These are phyloP conservation scores for Conticribra guillardii DNA, from an alignment of 108 stramenopile genomes.

Conservation along the genomic window DNA sequence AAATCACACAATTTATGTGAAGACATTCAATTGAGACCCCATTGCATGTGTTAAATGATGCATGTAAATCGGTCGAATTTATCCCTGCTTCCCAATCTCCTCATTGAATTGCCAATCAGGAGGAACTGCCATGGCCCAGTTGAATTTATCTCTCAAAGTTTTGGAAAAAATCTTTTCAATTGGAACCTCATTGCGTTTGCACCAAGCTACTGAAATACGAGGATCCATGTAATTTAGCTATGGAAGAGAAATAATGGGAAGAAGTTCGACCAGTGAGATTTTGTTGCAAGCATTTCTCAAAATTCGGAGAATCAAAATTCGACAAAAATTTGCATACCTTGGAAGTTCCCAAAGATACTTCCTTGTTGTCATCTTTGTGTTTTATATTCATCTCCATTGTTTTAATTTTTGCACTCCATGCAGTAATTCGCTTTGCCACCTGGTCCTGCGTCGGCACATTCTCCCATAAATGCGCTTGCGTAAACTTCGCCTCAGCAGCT, in stretches of 20 bases:
- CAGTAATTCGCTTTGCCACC: slow-evolving; percentile 77
- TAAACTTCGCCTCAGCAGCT: slow-evolving; percentile 66
- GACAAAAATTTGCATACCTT: slow-evolving; percentile 58
- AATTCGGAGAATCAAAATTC: too few relatives aligned
- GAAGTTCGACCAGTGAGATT: too few relatives aligned
- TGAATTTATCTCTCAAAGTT: slow-evolving; percentile 97
- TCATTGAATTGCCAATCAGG: slow-evolving; percentile 95
- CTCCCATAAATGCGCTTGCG: slow-evolving; percentile 92
- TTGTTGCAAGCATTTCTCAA: too few relatives aligned
- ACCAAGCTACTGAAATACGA: slow-evolving; percentile 98
- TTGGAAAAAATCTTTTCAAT: slow-evolving; percentile 97
- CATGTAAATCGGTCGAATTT: too few relatives aligned
- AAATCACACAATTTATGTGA: slow-evolving; percentile 94
- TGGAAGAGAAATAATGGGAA: slow-evolving; percentile 12
- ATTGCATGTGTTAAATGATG: slow-evolving; percentile 95
- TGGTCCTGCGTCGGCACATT: slow-evolving; percentile 84
- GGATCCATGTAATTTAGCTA: slow-evolving; percentile 99
- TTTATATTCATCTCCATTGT: slow-evolving; percentile 94
- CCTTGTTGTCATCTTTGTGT: slow-evolving; percentile 99
- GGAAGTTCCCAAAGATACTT: slow-evolving; percentile 94
- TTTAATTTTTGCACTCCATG: slow-evolving; percentile 89
- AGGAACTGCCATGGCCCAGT: slow-evolving; percentile 98
- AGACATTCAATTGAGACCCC: slow-evolving; percentile 95
- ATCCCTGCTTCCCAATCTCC: slow-evolving; percentile 65
- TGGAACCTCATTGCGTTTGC: slow-evolving; percentile 96